phyloP scores from a whole-genome alignment of 1,284 basidiomycete species.

The Leccinum proximum region DNA sequence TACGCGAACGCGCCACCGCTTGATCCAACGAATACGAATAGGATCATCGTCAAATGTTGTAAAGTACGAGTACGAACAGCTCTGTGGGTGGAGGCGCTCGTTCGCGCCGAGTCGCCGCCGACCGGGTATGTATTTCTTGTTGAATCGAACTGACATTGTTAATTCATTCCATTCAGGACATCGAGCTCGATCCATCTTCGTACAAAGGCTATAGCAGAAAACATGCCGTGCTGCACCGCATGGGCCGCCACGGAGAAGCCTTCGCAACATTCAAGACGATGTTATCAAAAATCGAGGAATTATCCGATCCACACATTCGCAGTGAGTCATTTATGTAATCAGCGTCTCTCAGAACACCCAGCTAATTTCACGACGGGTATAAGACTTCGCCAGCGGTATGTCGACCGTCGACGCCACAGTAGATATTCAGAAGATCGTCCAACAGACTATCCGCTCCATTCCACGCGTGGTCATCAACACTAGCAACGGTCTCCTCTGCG shows the following conservation, averaged over 20 bases:
- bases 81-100: slow-evolving; percentile 8
- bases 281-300: slow-evolving; percentile 3
- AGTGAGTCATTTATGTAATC: background rate
- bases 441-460: background rate
- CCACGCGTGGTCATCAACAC: slow-evolving; percentile 13
- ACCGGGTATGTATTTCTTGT: slow-evolving; percentile 9
- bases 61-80: background rate
- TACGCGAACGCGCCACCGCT: slow-evolving; percentile 6
- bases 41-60: slow-evolving; percentile 10
- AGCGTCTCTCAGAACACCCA: background rate
- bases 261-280: slow-evolving; percentile 3
- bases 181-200: slow-evolving; percentile 3
- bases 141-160: background rate
- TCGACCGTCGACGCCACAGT: slow-evolving; percentile 2
- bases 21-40: background rate
- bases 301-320: background rate
- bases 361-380: background rate
- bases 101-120: no score
- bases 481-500: slow-evolving; percentile 2
- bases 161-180: slow-evolving; percentile 2
- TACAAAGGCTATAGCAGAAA: slow-evolving; percentile 10
- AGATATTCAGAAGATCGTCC: slow-evolving; percentile 1
- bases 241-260: background rate
- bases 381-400: slow-evolving; percentile 1
- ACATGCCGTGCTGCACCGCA: slow-evolving; percentile 1